Base-by-base conservation (phyloP, 306 rosid genomes). In the Trifolium repens region DNA sequence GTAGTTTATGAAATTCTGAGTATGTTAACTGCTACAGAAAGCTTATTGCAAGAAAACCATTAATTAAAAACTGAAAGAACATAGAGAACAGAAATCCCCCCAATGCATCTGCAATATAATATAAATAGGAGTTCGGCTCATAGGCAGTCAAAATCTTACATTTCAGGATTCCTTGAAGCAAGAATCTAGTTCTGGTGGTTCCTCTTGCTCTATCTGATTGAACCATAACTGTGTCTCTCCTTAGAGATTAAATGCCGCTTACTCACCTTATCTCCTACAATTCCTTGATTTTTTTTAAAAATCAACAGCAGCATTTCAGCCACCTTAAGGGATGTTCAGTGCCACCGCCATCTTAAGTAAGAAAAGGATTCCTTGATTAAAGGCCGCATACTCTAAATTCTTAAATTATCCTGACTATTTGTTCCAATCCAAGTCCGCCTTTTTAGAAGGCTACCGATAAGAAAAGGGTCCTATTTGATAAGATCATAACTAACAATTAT, bases 1-100 rank as follows among this genome's bases (percentile, higher is more conserved):
- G 15, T 63, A 72, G 49, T 62, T 34, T 30, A 15, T 54, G 70
- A 66, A 81, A 57, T 50, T 64, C 15, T 39, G 39, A 64, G 43
- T 5, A 65, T 72, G 15, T 24, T 57, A 65, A 27, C 32, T 46
- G 49, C 63, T 55, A 43, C 63, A 76, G 74, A 2, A 27, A 63
- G 39, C 17, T 74, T 74, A 24, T 67, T 12, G 35, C 17, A 59
- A 27, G 37, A 59, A 59, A 59, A 59, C 0, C 17, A 59, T 59
- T 59, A 26, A 52, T 52, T 52, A 52, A 52, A 16, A 52, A 52
- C 26, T 52, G 58, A 52, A 6, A 52, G 4, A 52, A 52, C n/a
- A 52, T 52, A 7, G 9, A 6, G 26, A 16, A 52, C 3, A 52
- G 4, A 50, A 52, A 52, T 52, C 26, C 24, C 58, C 26, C 58